phyloP scores from a whole-genome alignment of 2,329 filamentous ascomycete genomes.

The Nectriaceae sp. region DNA sequence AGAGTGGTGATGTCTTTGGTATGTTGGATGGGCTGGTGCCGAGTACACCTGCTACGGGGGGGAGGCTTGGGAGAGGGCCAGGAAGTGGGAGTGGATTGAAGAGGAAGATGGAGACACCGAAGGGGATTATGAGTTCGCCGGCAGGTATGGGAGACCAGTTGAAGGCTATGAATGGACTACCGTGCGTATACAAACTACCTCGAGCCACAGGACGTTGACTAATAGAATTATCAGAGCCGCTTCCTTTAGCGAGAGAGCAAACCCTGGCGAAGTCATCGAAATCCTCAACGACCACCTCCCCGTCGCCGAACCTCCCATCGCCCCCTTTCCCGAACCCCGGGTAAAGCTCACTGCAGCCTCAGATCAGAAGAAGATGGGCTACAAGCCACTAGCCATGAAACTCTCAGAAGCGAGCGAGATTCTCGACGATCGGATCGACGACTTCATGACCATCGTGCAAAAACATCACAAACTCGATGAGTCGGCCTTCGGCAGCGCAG shows the following conservation, averaged over 20 bases:
- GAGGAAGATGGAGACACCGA: constrained; percentile 34
- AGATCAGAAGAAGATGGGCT: constrained; percentile 86
- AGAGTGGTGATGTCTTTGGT: constrained; percentile 73
- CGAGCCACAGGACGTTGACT: background rate
- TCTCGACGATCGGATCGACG: constrained; percentile 92
- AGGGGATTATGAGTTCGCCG: constrained; percentile 34
- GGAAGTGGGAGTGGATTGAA: constrained; percentile 32
- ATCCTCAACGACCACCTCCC: constrained; percentile 77
- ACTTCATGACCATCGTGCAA: constrained; percentile 75
- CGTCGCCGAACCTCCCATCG: constrained; percentile 67
- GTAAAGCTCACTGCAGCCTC: constrained; percentile 85
- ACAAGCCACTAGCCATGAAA: constrained; percentile 95
- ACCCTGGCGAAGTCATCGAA: constrained; percentile 81
- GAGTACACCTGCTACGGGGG: constrained; percentile 54
- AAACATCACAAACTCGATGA: constrained; percentile 76
- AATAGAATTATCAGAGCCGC: constrained; percentile 24
- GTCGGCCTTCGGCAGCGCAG: constrained; percentile 82
- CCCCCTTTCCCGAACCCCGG: constrained; percentile 72
- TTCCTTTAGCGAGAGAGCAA: constrained; percentile 72
- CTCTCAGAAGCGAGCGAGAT: constrained; percentile 89
- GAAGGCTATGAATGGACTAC: constrained; percentile 29
- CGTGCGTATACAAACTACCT: constrained; percentile 23
- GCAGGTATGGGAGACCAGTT: constrained; percentile 37
- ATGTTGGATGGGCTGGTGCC: constrained; percentile 77
- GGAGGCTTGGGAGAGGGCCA: constrained; percentile 43